Evolutionary conservation across 768 basidiomycete species (phyloP), one percentile per base, ranked within the genome.

Genomic region (Saitozyma sp.): DNA sequence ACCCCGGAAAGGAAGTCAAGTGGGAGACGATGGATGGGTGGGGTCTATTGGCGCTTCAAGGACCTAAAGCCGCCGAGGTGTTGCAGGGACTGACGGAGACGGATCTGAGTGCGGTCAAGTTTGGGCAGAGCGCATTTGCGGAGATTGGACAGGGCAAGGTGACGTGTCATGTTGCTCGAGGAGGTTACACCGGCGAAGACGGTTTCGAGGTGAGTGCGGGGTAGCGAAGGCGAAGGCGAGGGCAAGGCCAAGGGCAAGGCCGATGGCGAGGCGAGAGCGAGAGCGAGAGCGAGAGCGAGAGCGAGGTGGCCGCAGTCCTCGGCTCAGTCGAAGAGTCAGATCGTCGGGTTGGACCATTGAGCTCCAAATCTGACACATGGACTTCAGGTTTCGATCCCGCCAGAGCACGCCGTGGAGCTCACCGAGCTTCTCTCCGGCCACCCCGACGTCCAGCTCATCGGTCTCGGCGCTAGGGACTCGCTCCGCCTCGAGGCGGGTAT

Each of bases 181-280:
- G 92, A 38, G 96, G 96, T 6, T 99, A 99, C 80, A 98, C 96
- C 0, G 96, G 96, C 10, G 96, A 99, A 81, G 96, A 99, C 79
- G 96, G 96, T 0, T 98, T 99, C 68, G 96, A 99, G 84, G 92
- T 87, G 29, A 61, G 81, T 46, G 13, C n/a, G 13, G 13, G n/a
- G 13, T 17, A 17, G 1, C 13, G 6, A 46, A 45, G 9, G 43
- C 43, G 43, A 45, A 45, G 9, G 43, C 43, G 43, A 9, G 43
- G n/a, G n/a, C n/a, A n/a, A n/a, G n/a, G n/a, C n/a, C n/a, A n/a
- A n/a, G n/a, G 16, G 43, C 43, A 45, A 45, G 43, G 43, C 43
- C 16, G 43, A 45, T 45, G 9, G n/a, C n/a, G n/a, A n/a, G n/a
- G n/a, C n/a, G n/a, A n/a, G n/a, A n/a, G n/a, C n/a, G n/a, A n/a